Conservation (phyloP, 2,329 filamentous ascomycete genomes). For the Zasmidium cellare region DNA sequence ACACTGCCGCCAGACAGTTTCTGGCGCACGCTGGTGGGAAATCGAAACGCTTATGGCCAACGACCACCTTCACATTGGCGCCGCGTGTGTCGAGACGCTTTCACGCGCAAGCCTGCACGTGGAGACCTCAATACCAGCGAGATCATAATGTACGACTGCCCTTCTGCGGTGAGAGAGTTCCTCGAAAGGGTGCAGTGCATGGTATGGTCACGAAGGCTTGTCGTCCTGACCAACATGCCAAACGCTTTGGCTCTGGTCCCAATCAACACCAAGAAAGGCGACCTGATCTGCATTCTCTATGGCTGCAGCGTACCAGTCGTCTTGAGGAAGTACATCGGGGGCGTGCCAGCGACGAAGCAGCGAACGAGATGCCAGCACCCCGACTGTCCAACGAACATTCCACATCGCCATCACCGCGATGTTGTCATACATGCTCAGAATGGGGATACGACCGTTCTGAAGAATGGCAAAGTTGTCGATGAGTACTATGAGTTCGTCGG, state of each 20-base stretch:
- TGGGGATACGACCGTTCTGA: neutral
- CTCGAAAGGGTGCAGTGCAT: conserved; percentile 15
- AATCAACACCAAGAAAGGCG: conserved; percentile 13
- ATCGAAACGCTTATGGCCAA: neutral
- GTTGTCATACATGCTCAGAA: neutral
- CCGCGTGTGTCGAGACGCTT: neutral
- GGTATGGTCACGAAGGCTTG: conserved; percentile 16
- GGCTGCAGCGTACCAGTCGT: conserved; percentile 24
- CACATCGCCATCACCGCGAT: no score
- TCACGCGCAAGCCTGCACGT: conserved; percentile 31
- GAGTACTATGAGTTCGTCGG: conserved; percentile 6
- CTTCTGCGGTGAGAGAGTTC: conserved; percentile 10
- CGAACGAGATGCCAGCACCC: neutral
- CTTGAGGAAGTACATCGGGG: neutral
- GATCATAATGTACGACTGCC: conserved; percentile 11
- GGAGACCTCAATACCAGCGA: conserved; percentile 27
- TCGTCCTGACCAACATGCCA: conserved; percentile 4
- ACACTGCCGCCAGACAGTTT: conserved; percentile 1
- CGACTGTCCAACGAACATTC: neutral
- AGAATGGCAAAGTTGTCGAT: neutral
- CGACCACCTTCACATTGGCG: conserved; percentile 2
- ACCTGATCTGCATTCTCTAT: conserved; percentile 21
- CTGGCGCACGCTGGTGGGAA: conserved; percentile 10
- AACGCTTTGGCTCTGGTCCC: conserved; percentile 13
- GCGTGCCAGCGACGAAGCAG: neutral